Conservation (phyloP, 495 filamentous ascomycete genomes). For the Xylona heveae region DNA sequence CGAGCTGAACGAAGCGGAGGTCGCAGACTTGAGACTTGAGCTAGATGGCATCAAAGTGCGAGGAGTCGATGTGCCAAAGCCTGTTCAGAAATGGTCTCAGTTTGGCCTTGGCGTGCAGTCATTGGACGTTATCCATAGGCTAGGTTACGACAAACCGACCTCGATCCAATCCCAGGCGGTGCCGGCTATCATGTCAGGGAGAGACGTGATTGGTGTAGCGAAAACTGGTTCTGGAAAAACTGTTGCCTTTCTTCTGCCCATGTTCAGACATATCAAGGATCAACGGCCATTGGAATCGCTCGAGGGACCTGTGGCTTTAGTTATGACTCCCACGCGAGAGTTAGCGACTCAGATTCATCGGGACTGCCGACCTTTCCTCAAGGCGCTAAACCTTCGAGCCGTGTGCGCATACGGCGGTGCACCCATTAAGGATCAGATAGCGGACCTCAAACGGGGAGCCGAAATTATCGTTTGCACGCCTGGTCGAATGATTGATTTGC, state of each 20-base stretch:
- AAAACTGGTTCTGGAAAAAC: constrained; percentile 98
- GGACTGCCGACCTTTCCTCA: constrained; percentile 85
- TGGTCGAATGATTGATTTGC: constrained; percentile 89
- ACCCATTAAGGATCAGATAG: constrained; percentile 95
- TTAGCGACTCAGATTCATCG: constrained; percentile 85
- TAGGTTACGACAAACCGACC: constrained; percentile 78
- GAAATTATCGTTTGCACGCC: constrained; percentile 93
- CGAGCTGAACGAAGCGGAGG: constrained; percentile 70
- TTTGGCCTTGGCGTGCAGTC: constrained; percentile 75
- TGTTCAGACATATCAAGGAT: constrained; percentile 96
- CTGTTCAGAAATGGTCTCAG: constrained; percentile 91
- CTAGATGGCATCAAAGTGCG: constrained; percentile 88
- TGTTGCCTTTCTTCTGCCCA: constrained; percentile 79
- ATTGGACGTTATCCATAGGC: constrained; percentile 61
- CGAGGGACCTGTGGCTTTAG: constrained; percentile 71
- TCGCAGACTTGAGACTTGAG: constrained; percentile 60
- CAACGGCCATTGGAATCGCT: constrained; percentile 62
- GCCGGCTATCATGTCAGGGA: constrained; percentile 86
- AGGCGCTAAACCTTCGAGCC: constrained; percentile 67
- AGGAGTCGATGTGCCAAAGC: constrained; percentile 72
- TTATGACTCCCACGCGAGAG: constrained; percentile 91
- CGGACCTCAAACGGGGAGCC: constrained; percentile 81
- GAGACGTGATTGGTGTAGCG: constrained; percentile 89
- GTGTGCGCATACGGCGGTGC: constrained; percentile 93
- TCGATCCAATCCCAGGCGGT: constrained; percentile 91